Evolutionary conservation across 1,284 basidiomycete species (phyloP).

Genomic region (Ceratobasidium sp.): DNA sequence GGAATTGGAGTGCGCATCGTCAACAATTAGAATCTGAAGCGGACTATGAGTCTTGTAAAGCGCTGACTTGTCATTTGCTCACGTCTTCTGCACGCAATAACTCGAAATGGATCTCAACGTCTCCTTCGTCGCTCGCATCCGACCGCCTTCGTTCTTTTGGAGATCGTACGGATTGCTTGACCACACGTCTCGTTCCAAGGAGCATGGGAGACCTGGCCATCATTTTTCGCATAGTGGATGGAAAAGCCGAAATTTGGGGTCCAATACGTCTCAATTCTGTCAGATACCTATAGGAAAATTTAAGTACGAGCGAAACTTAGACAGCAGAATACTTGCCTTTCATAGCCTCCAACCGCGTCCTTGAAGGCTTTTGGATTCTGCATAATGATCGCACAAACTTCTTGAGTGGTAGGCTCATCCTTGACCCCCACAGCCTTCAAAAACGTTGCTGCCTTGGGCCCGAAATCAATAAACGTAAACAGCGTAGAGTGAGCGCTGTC

Average conservation of each 20-base stretch:
- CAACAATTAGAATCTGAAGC: constrained; percentile 72
- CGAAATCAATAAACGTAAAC: constrained; percentile 92
- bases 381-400: constrained; percentile 61
- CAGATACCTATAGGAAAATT: constrained; percentile 66
- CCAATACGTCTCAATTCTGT: constrained; percentile 85
- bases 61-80: not conserved
- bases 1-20: constrained; percentile 77
- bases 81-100: constrained; percentile 58
- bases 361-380: constrained; percentile 74
- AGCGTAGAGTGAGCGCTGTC: constrained; percentile 68
- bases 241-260: constrained; percentile 70
- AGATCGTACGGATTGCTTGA: constrained; percentile 58
- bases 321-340: constrained; percentile 56
- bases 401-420: constrained; percentile 85
- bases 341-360: constrained; percentile 65
- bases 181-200: constrained; percentile 55
- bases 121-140: constrained; percentile 45
- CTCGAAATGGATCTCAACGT: constrained; percentile 64
- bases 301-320: not conserved
- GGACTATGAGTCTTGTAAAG: constrained; percentile 14
- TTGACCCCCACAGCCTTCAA: constrained; percentile 87
- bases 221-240: constrained; percentile 59
- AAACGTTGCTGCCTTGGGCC: constrained; percentile 81
- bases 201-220: constrained; percentile 78
- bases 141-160: constrained; percentile 49